Percentiles rank a stretch among this genome's conserved stretches.
Conservation (phyloP, 108 stramenopile genomes). For the Nitzschia putrida region DNA sequence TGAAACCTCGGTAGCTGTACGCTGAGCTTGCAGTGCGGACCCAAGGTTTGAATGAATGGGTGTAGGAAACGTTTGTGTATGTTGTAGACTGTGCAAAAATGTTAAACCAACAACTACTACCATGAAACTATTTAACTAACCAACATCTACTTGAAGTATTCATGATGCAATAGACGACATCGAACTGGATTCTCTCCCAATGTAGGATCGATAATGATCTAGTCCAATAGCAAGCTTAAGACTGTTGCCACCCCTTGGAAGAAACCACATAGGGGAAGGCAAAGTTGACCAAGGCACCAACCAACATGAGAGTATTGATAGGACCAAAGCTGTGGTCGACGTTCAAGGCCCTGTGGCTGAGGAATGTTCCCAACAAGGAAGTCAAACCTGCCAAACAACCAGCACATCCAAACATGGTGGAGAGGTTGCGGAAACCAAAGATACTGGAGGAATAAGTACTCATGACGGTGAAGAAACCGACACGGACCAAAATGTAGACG, state of each 20-base stretch:
- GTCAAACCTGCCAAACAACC: slow-evolving; percentile 19
- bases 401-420: slow-evolving; percentile 30
- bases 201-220: no score
- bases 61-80: no score
- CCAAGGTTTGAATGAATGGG: no score
- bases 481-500: slow-evolving; percentile 14
- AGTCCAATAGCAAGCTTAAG: background rate
- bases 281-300: slow-evolving; percentile 15
- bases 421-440: slow-evolving; percentile 18
- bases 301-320: slow-evolving; percentile 10
- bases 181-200: no score
- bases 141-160: no score
- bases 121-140: no score
- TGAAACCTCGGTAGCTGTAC: no score
- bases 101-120: no score
- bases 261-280: slow-evolving; percentile 11
- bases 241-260: background rate
- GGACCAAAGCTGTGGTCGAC: slow-evolving; percentile 16
- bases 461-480: slow-evolving; percentile 27
- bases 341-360: slow-evolving; percentile 10
- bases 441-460: slow-evolving; percentile 25
- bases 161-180: no score
- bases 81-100: no score
- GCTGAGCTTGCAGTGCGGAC: no score
- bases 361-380: slow-evolving; percentile 6